Conservation (phyloP, 495 filamentous ascomycete species). For the Podospora tetraspora region DNA sequence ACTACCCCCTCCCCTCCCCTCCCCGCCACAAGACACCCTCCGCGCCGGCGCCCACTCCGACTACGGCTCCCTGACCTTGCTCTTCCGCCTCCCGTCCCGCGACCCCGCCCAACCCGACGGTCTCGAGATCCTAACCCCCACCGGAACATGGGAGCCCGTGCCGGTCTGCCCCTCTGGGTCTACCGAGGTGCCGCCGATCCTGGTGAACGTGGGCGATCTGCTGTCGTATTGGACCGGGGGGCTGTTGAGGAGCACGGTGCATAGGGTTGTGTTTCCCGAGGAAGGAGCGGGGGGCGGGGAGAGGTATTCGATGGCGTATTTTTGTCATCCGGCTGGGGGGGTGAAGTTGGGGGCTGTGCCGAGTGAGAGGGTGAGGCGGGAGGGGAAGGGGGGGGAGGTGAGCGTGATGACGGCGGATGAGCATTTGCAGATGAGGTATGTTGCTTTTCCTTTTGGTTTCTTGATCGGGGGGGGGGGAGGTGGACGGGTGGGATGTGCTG, state of each 20-base stretch:
- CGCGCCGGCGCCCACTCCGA: slow-evolving; percentile 89
- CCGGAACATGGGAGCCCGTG: slow-evolving; percentile 54
- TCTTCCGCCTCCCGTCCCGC: slow-evolving; percentile 61
- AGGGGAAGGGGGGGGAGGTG: slow-evolving; percentile 38
- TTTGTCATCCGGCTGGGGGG: slow-evolving; percentile 76
- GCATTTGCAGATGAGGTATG: slow-evolving; percentile 61
- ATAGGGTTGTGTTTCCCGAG: slow-evolving; percentile 74
- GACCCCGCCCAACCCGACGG: slow-evolving; percentile 36
- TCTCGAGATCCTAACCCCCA: slow-evolving; percentile 69
- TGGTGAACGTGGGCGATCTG: slow-evolving; percentile 90
- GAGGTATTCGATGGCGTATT: slow-evolving; percentile 84
- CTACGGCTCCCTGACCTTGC: slow-evolving; percentile 80
- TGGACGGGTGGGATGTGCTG: background rate
- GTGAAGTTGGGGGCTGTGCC: slow-evolving; percentile 72
- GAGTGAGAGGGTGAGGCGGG: slow-evolving; percentile 47
- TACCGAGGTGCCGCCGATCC: slow-evolving; percentile 63
- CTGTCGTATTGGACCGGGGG: slow-evolving; percentile 90
- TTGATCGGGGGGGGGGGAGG: background rate
- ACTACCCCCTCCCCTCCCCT: slow-evolving; percentile 67
- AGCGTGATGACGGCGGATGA: slow-evolving; percentile 73
- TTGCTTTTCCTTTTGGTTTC: background rate
- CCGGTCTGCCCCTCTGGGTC: slow-evolving; percentile 50
- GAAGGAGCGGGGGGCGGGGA: slow-evolving; percentile 46
- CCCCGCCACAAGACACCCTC: slow-evolving; percentile 50
- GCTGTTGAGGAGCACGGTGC: slow-evolving; percentile 76